Conservation (phyloP, 306 rosid genomes). For the Cicer arietinum region DNA sequence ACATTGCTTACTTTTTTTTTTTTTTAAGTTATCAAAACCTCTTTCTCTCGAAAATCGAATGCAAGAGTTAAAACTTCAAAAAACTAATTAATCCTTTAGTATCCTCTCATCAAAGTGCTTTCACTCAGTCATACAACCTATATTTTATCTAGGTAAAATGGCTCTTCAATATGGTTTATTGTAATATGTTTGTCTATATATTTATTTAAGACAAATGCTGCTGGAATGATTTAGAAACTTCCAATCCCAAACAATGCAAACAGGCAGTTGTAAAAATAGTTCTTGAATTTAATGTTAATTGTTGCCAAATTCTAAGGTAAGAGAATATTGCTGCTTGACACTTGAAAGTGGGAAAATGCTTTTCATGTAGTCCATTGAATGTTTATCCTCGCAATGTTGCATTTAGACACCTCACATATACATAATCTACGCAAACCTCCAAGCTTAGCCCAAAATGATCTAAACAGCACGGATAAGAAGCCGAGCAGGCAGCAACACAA, state of each 20-base stretch:
- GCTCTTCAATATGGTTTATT: no score
- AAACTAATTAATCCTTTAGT: no score
- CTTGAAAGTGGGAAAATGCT: conserved; percentile 14
- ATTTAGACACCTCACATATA: background rate
- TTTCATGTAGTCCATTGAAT: conserved; percentile 2
- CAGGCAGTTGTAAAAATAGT: background rate
- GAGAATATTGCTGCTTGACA: background rate
- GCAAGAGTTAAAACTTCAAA: no score
- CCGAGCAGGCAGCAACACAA: conserved; percentile 11
- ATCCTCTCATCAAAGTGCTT: no score
- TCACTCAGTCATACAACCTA: no score
- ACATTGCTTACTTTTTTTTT: no score
- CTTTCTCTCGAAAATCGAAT: no score
- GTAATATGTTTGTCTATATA: no score
- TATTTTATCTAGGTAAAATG: no score
- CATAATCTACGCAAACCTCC: conserved; percentile 6
- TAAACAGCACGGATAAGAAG: conserved; percentile 20
- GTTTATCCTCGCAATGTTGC: conserved; percentile 30
- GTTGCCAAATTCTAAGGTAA: background rate
- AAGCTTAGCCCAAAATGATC: conserved; percentile 18
- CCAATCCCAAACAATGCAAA: background rate
- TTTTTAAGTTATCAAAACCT: no score
- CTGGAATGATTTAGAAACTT: no score
- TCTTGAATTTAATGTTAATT: background rate
- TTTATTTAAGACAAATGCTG: no score